Conservation (phyloP, 2,329 filamentous ascomycete genomes). For the Dothiorella sarmentorum region DNA sequence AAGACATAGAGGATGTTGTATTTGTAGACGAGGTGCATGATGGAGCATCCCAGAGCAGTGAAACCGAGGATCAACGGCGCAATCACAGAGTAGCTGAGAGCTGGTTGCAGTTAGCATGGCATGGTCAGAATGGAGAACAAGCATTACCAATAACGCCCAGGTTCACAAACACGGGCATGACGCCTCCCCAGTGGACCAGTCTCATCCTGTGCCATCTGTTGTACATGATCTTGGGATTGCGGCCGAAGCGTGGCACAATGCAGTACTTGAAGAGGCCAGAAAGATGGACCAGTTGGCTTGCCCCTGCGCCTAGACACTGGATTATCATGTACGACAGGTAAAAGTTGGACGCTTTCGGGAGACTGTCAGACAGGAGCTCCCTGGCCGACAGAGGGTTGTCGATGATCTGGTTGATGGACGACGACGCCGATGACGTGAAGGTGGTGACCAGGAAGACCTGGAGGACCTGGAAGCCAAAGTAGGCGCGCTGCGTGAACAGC, state of each 20-base stretch:
- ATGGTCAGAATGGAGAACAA: too few species aligned
- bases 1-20: conserved; percentile 96
- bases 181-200: conserved; percentile 81
- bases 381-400: conserved; percentile 61
- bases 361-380: conserved; percentile 69
- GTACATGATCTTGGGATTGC: conserved; percentile 79
- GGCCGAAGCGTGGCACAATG: conserved; percentile 72
- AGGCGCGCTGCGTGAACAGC: conserved; percentile 85
- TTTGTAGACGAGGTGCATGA: conserved; percentile 91
- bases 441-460: conserved; percentile 93
- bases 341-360: conserved; percentile 88
- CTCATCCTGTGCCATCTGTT: conserved; percentile 73
- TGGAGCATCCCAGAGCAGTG: conserved; percentile 83
- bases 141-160: conserved; percentile 87
- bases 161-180: conserved; percentile 95
- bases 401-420: conserved; percentile 61
- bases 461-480: conserved; percentile 90
- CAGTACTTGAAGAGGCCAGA: conserved; percentile 76
- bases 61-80: conserved; percentile 89
- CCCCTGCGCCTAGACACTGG: conserved; percentile 67
- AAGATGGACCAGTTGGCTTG: conserved; percentile 82
- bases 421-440: conserved; percentile 71
- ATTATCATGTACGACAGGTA: conserved; percentile 99
- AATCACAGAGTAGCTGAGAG: conserved; percentile 81
- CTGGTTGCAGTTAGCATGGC: conserved; percentile 29